These are phyloP conservation scores for Lumnitzera racemosa DNA, from an alignment of 345 rosid genomes.

Conservation along the genomic window DNA sequence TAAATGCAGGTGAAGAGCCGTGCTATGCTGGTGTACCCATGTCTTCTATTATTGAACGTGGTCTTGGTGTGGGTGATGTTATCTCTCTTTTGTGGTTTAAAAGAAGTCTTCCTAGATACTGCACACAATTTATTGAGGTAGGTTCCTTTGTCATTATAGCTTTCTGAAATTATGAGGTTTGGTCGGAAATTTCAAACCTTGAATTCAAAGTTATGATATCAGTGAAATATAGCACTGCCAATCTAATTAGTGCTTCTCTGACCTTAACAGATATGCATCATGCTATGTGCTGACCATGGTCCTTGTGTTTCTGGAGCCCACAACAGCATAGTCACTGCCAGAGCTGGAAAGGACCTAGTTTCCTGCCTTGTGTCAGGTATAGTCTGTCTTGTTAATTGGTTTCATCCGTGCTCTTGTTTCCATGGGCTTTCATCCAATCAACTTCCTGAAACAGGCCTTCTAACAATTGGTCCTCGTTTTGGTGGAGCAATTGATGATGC, in stretches of 20 bases:
- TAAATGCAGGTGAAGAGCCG: slow-evolving; percentile 83
- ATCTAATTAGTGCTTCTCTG: slow-evolving; percentile 8
- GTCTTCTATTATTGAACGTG: slow-evolving; percentile 91
- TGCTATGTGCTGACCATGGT: slow-evolving; percentile 96
- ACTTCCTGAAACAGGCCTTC: slow-evolving; percentile 54
- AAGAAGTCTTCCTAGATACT: slow-evolving; percentile 94
- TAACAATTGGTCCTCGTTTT: slow-evolving; percentile 95
- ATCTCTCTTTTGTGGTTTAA: slow-evolving; percentile 96
- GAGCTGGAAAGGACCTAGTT: slow-evolving; percentile 98
- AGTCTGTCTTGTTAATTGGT: slow-evolving; percentile 2
- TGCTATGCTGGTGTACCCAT: slow-evolving; percentile 98
- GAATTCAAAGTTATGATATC: neutral
- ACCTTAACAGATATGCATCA: slow-evolving; percentile 76
- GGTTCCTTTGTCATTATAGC: slow-evolving; percentile 6
- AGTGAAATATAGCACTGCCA: neutral
- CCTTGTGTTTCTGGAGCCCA: slow-evolving; percentile 98
- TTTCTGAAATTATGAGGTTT: neutral
- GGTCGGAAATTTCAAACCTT: neutral
- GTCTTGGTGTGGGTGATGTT: slow-evolving; percentile 93
- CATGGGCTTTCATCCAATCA: neutral
- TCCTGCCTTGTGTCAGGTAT: slow-evolving; percentile 91
- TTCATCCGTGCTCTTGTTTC: neutral
- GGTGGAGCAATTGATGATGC: slow-evolving; percentile 99
- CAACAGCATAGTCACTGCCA: slow-evolving; percentile 93
- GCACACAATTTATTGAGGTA: slow-evolving; percentile 91